Evolutionary conservation across 2,329 filamentous ascomycete species (phyloP), one percentile per base, ranked within the genome.

Genomic region (Diaporthe sp.): DNA sequence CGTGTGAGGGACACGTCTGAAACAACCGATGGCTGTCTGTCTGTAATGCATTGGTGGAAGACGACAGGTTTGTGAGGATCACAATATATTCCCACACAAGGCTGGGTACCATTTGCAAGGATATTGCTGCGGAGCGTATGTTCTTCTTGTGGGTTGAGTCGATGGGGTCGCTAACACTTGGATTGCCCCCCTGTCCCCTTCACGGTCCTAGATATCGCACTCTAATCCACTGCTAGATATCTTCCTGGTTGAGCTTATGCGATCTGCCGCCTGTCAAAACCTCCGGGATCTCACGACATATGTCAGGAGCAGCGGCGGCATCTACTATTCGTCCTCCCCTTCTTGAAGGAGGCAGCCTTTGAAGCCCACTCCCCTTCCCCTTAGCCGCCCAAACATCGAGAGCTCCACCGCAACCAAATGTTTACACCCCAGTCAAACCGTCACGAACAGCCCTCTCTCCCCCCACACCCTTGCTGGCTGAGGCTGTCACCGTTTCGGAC

Each of bases 401-500:
- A 39, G 62, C 61, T 65, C 61, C 61, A 65, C 42, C 61, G 31
- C 42, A n/a, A 65, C 61, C 59, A 67, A 15, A 17, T 39, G 44
- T n/a, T 4, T 2, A 37, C 7, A 37, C 62, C 62, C 62, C 62
- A 22, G 62, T 53, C 62, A 53, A n/a, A 68, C 44, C 62, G 44
- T 25, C 61, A 51, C n/a, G 61, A 67, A 51, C 42, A 67, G 42
- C 44, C 39, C 61, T 44, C 44, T 22, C 19, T 19, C 19, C 25
- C 28, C 28, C 37, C 37, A 12, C 37, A 39, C 37, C 37, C 37
- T 13, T 39, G 37, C 37, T n/a, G 28, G 28, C 31, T 68, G 62
- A 68, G 31, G 62, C 62, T 53, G 62, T 68, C 62, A 37, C 46
- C 46, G 62, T 68, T 68, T 68, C 62, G 46, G 31, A 39, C 10